phyloP scores from a whole-genome alignment of 2,329 filamentous ascomycete species.

The Herpotrichia juniperi region DNA sequence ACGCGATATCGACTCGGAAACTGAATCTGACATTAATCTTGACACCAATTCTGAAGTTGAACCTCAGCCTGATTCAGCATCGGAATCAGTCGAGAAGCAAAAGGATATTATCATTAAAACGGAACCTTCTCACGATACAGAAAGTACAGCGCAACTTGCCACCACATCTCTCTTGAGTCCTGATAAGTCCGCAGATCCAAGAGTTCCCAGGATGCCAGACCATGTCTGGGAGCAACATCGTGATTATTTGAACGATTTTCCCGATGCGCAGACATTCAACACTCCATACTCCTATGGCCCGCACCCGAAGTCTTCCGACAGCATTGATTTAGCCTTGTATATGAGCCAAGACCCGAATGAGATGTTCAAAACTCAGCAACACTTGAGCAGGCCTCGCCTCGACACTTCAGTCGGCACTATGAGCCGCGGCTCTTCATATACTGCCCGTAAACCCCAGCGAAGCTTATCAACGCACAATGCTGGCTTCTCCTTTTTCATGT shows the following conservation, averaged over 20 bases:
- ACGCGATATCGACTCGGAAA: conserved; percentile 21
- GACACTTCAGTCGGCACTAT: conserved; percentile 29
- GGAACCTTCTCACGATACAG: too few relatives aligned
- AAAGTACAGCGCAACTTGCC: too few relatives aligned
- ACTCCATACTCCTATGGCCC: conserved; percentile 30
- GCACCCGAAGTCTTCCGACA: conserved; percentile 9
- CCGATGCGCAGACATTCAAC: conserved; percentile 30
- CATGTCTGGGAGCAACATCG: too few relatives aligned
- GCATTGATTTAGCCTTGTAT: conserved; percentile 24
- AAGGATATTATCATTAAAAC: too few relatives aligned
- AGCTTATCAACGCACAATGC: conserved; percentile 31
- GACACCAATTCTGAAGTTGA: conserved; percentile 8
- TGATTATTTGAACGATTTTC: too few relatives aligned
- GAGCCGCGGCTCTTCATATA: conserved; percentile 36
- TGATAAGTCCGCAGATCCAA: too few relatives aligned
- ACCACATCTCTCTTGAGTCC: too few relatives aligned
- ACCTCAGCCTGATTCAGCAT: conserved; percentile 7
- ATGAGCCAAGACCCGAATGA: conserved; percentile 24
- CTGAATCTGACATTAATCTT: conserved; percentile 12
- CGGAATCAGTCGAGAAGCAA: too few relatives aligned
- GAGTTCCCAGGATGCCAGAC: too few relatives aligned
- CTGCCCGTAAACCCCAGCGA: conserved; percentile 23
- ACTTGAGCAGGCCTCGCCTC: conserved; percentile 24
- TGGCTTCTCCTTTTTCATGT: conserved; percentile 36
- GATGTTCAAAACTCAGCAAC: conserved; percentile 33